Evolutionary conservation across 2,329 filamentous ascomycete genomes (phyloP).

Genomic region (Xylariomycetidae sp.): DNA sequence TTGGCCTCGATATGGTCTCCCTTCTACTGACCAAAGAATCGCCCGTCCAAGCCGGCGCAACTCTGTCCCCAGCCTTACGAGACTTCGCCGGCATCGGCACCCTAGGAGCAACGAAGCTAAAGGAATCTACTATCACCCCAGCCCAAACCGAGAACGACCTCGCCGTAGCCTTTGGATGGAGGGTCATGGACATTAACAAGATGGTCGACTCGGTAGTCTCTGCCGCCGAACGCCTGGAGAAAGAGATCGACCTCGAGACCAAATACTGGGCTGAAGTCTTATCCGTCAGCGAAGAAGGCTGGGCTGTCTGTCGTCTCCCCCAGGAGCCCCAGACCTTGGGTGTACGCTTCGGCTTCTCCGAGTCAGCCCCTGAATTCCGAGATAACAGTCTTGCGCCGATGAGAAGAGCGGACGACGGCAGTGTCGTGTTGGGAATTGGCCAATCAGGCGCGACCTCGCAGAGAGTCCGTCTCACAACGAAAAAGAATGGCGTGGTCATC

Average conservation of each 20-base stretch:
- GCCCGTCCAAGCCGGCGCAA: conserved; percentile 62
- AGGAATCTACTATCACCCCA: conserved; percentile 52
- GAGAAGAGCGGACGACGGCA: conserved; percentile 66
- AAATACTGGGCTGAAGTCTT: conserved; percentile 87
- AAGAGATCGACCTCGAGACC: conserved; percentile 72
- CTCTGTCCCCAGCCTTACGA: conserved; percentile 66
- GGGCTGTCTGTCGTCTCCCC: conserved; percentile 76
- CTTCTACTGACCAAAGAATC: conserved; percentile 75
- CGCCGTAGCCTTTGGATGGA: conserved; percentile 62
- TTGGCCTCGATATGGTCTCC: conserved; percentile 77
- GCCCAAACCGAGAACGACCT: conserved; percentile 51
- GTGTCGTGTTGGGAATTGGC: conserved; percentile 65
- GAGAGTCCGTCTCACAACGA: conserved; percentile 62
- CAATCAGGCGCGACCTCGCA: conserved; percentile 44
- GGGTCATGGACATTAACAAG: conserved; percentile 68
- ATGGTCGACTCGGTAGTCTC: conserved; percentile 68
- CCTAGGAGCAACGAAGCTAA: conserved; percentile 61
- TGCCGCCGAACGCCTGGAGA: conserved; percentile 65
- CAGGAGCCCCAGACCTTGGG: conserved; percentile 68
- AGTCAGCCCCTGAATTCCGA: conserved; percentile 57
- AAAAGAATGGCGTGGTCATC: conserved; percentile 48
- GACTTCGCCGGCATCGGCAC: conserved; percentile 68
- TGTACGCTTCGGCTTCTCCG: conserved; percentile 84
- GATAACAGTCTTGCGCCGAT: conserved; percentile 76
- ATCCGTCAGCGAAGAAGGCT: conserved; percentile 74